Percentiles rank a stretch among this genome's conserved stretches.
These are phyloP conservation scores for Saccharum spontaneum DNA, from an alignment of 176 grass and related monocot genomes.

Conservation along the genomic window DNA sequence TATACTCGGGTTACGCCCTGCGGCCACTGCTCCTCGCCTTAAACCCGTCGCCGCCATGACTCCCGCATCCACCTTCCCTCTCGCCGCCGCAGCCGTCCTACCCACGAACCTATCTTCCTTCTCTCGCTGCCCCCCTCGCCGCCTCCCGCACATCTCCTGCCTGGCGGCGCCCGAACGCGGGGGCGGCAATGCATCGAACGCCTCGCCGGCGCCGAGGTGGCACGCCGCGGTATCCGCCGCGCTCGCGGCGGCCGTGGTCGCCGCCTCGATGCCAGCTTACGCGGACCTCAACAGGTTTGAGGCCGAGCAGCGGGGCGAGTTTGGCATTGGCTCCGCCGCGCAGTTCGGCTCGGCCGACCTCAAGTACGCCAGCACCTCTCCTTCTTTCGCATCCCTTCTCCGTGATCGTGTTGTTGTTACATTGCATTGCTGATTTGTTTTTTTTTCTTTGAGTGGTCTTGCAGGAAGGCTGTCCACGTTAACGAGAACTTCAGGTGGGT, in stretches of 20 bases:
- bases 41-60: conserved; percentile 45
- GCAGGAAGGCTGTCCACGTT: conserved; percentile 75
- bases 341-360: conserved; percentile 95
- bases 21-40: neutral
- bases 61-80: conserved; percentile 51
- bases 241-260: conserved; percentile 56
- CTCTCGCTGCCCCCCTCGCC: neutral
- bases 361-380: conserved; percentile 48
- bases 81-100: conserved; percentile 33
- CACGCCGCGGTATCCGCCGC: conserved; percentile 60
- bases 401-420: neutral
- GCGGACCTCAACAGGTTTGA: conserved; percentile 91
- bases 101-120: neutral
- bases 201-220: conserved; percentile 56
- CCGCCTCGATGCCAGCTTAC: conserved; percentile 46
- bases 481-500: conserved; percentile 96
- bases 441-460: neutral
- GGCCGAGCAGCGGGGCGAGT: conserved; percentile 81
- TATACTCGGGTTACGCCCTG: neutral
- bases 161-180: conserved; percentile 30
- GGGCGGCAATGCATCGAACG: conserved; percentile 41
- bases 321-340: conserved; percentile 89
- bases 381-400: neutral
- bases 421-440: conserved; percentile 9
- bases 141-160: conserved; percentile 51